Base-by-base conservation (phyloP, 2,329 filamentous ascomycete species). In the Exutisphaerella laricina region DNA sequence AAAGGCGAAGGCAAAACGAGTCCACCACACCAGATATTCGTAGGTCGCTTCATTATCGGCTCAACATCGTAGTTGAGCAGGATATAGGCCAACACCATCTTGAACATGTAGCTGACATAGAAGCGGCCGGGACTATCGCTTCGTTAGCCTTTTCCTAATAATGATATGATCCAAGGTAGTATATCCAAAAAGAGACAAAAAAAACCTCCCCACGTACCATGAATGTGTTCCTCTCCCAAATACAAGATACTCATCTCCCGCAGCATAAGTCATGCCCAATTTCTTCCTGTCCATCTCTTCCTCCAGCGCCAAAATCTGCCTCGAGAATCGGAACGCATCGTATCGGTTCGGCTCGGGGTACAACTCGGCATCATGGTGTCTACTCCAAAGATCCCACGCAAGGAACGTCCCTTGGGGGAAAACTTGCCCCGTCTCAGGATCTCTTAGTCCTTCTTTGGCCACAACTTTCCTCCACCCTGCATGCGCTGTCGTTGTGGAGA, bases 381-480 rank as follows among this genome's bases (percentile, higher is more conserved):
- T n/a, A 6, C 17, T 16, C 8, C 28, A 31, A n/a, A 31, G 6
- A 13, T 31, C n/a, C 28, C 4, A 14, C 8, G n/a, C 10, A n/a
- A 31, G 28, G n/a, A 31, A 4, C 13, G 28, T 31, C 7, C 28
- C 28, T 31, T 4, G 4, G n/a, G 7, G 28, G 17, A 6, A n/a
- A 31, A 16, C 3, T 7, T 16, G 3, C n/a, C 28, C 28, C n/a
- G 13, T 16, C 17, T 31, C 3, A 6, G 13, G 6, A 7, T 10
- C 17, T 7, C 17, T n/a, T 7, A 5, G 28, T 14, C 28, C 4
- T 31, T 31, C 3, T n/a, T 31, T 31, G 2, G 49, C 42, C 7
- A 49, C 48, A n/a, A 62, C 53, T 29, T 59, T 34, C n/a, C 51
- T 26, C 20, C 43, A 47, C 22, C 54, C 38, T 6, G 41, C 48